phyloP scores from a whole-genome alignment of 805 yeast species.

The Wickerhamiella slavikovae region DNA sequence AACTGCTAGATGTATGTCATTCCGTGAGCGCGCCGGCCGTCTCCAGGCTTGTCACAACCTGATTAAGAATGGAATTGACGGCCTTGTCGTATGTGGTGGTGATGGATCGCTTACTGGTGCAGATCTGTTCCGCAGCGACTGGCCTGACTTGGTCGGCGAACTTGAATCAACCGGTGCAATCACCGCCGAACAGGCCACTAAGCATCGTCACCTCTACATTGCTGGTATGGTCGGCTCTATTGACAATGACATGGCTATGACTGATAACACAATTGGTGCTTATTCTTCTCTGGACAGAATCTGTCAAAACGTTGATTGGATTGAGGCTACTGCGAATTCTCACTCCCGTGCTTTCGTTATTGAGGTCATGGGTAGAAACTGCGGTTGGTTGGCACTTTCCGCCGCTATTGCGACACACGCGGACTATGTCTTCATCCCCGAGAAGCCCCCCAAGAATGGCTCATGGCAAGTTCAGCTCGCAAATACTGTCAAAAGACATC shows the following conservation, averaged over 20 bases:
- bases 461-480: slow-evolving; percentile 71
- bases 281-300: slow-evolving; percentile 84
- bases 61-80: slow-evolving; percentile 79
- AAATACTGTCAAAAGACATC: slow-evolving; percentile 54
- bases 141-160: slow-evolving; percentile 77
- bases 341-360: slow-evolving; percentile 95
- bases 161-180: slow-evolving; percentile 35
- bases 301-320: slow-evolving; percentile 85
- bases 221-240: slow-evolving; percentile 93
- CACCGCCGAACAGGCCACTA: slow-evolving; percentile 35
- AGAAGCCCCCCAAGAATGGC: slow-evolving; percentile 58
- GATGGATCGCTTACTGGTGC: slow-evolving; percentile 98
- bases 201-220: slow-evolving; percentile 55
- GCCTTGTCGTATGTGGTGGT: slow-evolving; percentile 92
- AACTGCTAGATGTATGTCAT: slow-evolving; percentile 80
- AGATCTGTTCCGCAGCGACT: slow-evolving; percentile 77
- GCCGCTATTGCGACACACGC: slow-evolving; percentile 96
- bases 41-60: slow-evolving; percentile 65
- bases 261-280: slow-evolving; percentile 94
- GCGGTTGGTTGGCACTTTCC: slow-evolving; percentile 97
- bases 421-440: slow-evolving; percentile 86
- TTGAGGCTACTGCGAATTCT: slow-evolving; percentile 92
- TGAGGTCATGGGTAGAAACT: slow-evolving; percentile 98
- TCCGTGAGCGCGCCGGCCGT: slow-evolving; percentile 72
- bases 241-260: slow-evolving; percentile 94